These are phyloP conservation scores for Alternaria viburni DNA, from an alignment of 2,329 filamentous ascomycete genomes.

Conservation along the genomic window DNA sequence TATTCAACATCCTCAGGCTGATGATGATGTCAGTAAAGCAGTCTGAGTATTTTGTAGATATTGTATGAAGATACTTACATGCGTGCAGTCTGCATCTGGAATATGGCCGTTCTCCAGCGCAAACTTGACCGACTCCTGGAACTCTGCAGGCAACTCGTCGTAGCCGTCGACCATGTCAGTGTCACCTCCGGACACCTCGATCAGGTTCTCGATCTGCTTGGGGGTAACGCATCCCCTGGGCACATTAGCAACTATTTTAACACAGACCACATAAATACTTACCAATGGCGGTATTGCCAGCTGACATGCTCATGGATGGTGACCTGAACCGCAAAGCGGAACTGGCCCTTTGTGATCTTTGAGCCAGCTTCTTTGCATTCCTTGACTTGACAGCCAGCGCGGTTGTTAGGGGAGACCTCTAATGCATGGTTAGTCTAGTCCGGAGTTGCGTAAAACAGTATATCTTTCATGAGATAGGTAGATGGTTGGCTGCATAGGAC, in stretches of 20 bases:
- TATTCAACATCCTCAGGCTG: constrained; percentile 71
- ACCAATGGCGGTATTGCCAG: constrained; percentile 90
- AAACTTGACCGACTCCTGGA: constrained; percentile 74
- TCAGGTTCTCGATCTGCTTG: constrained; percentile 70
- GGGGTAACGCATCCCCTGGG: constrained; percentile 88
- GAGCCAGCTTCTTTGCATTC: constrained; percentile 72
- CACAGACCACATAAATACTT: constrained; percentile 36
- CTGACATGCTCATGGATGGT: constrained; percentile 64
- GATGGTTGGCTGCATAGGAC: not conserved
- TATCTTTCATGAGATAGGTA: not conserved
- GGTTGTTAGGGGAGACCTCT: constrained; percentile 58
- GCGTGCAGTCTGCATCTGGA: constrained; percentile 84
- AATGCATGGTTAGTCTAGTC: not conserved
- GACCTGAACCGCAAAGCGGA: constrained; percentile 79
- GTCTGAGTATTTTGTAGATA: constrained; percentile 39
- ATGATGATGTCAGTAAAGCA: constrained; percentile 9
- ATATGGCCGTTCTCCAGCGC: constrained; percentile 81
- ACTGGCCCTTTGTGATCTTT: constrained; percentile 74
- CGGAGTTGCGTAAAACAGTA: not conserved
- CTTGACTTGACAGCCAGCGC: constrained; percentile 74
- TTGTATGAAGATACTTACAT: constrained; percentile 63
- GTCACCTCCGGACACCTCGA: constrained; percentile 63
- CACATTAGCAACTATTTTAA: constrained; percentile 11
- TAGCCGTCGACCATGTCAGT: constrained; percentile 78
- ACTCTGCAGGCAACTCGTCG: constrained; percentile 73